Base-by-base conservation (phyloP, 2,329 filamentous ascomycete genomes). In the Macrophomina pseudophaseolina region DNA sequence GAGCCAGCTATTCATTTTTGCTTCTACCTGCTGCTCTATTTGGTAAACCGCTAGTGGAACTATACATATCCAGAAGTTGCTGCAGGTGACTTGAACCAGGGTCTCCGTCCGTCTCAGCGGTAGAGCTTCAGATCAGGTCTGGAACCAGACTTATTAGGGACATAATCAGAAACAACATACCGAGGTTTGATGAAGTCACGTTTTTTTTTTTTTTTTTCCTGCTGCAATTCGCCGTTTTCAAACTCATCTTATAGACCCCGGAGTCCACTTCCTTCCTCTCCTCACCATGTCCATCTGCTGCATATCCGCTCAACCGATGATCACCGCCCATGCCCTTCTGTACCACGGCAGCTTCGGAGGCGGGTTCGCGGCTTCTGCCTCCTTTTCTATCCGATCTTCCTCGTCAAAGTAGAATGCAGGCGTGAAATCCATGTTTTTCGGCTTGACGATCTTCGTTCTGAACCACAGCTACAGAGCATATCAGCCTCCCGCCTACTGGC, bases 341-440 rank as follows among this genome's bases (percentile, higher is more conserved):
- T 53, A 53, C 51, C 51, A 53, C 30, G 51, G 51, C 51, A 33
- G 14, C 51, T 35, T 53, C 30, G 51, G 51, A 4, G 51, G 35
- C 51, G 51, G 51, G 16, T 53, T 53, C 28, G 51, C 51, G 30
- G 28, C 51, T 23, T 53, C 51, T 12, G 51, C 30, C 30, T 53
- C 51, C 51, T 53, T 53, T 23, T 53, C 51, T 14, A 18, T n/a
- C 51, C 51, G 28, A 18, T 53, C 51, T 14, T 53, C 51, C 32
- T 53, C 51, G 30, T 53, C 51, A n/a, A 53, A 53, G 51, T 53
- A 53, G n/a, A 53, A 53, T 11, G 51, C 51, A 6, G 51, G 51
- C 51, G 28, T n/a, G 51, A 53, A 53, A 30, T 53, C 51, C 51
- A 53, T 53, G 3, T 53, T 30, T 14, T 35, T 53, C 30, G 51